Conservation (phyloP, 495 filamentous ascomycete genomes). For the Xanthoparmelia taractica region DNA sequence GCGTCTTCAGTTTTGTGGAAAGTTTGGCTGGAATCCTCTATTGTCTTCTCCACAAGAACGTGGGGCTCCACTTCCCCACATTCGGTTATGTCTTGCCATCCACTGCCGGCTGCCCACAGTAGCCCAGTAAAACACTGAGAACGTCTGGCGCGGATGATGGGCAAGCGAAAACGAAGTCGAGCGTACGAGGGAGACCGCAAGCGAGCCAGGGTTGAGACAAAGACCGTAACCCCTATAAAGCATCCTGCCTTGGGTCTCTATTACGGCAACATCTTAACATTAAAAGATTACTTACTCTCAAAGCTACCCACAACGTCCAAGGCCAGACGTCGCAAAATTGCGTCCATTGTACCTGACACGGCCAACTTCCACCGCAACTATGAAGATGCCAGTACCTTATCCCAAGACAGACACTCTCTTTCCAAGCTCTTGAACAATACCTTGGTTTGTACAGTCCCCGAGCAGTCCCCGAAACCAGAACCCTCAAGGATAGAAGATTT, state of each 20-base stretch:
- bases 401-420: background rate
- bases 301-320: constrained; percentile 47
- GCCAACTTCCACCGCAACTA: background rate
- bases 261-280: constrained; percentile 58
- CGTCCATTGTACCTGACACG: constrained; percentile 25
- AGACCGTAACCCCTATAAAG: background rate
- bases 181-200: background rate
- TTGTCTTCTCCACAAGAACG: background rate
- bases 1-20: background rate
- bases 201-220: background rate
- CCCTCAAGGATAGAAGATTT: constrained; percentile 49
- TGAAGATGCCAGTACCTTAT: background rate
- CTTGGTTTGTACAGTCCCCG: constrained; percentile 49
- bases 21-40: background rate
- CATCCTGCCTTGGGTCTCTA: constrained; percentile 69
- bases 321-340: constrained; percentile 43
- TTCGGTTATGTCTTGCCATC: background rate
- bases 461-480: constrained; percentile 29
- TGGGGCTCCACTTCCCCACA: background rate
- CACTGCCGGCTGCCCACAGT: background rate
- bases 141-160: constrained; percentile 6
- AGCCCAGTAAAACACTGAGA: background rate
- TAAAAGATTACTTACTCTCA: constrained; percentile 63
- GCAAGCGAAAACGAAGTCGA: constrained; percentile 15
- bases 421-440: constrained; percentile 50